Percentiles rank a stretch among this genome's conserved stretches.
These are phyloP conservation scores for Coemansia asiatica DNA, from an alignment of 192 early-diverging fungal species.

Conservation along the genomic window DNA sequence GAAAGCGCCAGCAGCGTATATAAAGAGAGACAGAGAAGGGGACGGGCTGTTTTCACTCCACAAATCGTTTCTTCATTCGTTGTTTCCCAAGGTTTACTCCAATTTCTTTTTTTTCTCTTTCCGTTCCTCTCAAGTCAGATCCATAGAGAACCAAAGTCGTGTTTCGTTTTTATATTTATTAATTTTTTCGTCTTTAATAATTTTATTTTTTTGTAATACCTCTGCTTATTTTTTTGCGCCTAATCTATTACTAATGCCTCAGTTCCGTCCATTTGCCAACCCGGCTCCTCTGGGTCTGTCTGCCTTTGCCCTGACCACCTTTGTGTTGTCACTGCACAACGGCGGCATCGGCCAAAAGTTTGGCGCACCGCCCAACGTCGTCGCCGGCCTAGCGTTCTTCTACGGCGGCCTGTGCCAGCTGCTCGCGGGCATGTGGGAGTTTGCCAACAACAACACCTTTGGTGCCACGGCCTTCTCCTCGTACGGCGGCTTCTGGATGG, in stretches of 20 bases:
- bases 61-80: not conserved
- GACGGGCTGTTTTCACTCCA: not conserved
- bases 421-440: conserved; percentile 84
- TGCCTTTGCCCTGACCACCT: conserved; percentile 57
- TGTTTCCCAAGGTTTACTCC: not conserved
- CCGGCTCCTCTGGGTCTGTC: conserved; percentile 58
- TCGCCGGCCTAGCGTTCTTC: conserved; percentile 67
- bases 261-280: conserved; percentile 54
- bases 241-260: conserved; percentile 22
- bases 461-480: conserved; percentile 78
- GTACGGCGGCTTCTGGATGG: conserved; percentile 70
- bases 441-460: conserved; percentile 75
- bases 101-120: not conserved
- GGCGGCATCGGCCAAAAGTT: conserved; percentile 62
- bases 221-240: not conserved
- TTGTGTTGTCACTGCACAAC: conserved; percentile 73
- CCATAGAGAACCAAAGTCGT: not conserved
- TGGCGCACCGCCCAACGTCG: conserved; percentile 57
- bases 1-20: not conserved
- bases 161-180: not conserved
- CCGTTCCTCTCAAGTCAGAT: not conserved
- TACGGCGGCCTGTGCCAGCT: conserved; percentile 77
- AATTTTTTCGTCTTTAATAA: not conserved
- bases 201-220: not conserved
- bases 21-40: not conserved